These are phyloP conservation scores for Saccharum spontaneum DNA, from an alignment of 176 grass and related monocot species.

Conservation along the genomic window DNA sequence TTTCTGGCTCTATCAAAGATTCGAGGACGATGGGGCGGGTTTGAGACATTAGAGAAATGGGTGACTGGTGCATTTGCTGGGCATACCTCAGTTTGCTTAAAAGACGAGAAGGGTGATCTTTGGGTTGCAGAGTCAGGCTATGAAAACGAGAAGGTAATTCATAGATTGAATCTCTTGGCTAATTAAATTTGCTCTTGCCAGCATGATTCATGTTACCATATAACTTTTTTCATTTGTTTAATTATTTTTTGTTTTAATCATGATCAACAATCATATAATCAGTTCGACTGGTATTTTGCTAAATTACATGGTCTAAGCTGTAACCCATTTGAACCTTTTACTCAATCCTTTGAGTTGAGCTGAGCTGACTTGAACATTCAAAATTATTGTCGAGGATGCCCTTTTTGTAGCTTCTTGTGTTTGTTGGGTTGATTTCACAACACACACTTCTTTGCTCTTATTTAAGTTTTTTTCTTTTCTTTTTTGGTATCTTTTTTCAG, in stretches of 20 bases:
- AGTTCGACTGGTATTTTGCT: background rate
- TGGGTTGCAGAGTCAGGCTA: conserved; percentile 86
- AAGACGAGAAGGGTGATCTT: conserved; percentile 75
- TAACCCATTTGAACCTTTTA: background rate
- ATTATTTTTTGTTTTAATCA: conserved; percentile 19
- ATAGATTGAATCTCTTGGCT: background rate
- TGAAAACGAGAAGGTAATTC: conserved; percentile 84
- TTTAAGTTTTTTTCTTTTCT: background rate
- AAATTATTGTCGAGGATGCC: background rate
- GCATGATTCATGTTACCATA: background rate
- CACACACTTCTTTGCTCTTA: background rate
- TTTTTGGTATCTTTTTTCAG: background rate
- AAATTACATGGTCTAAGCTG: background rate
- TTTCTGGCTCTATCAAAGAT: conserved; percentile 85
- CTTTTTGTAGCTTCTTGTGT: background rate
- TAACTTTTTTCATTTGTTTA: background rate
- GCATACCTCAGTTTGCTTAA: conserved; percentile 85
- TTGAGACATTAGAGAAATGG: conserved; percentile 93
- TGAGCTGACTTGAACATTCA: background rate
- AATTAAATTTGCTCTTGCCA: background rate
- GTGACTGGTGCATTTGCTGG: conserved; percentile 90
- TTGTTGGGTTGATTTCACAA: background rate
- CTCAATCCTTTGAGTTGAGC: background rate
- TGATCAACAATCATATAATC: background rate
- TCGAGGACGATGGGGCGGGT: conserved; percentile 79